Conservation (phyloP, 148 eudicot genomes). For the Dianthus caryophyllus region DNA sequence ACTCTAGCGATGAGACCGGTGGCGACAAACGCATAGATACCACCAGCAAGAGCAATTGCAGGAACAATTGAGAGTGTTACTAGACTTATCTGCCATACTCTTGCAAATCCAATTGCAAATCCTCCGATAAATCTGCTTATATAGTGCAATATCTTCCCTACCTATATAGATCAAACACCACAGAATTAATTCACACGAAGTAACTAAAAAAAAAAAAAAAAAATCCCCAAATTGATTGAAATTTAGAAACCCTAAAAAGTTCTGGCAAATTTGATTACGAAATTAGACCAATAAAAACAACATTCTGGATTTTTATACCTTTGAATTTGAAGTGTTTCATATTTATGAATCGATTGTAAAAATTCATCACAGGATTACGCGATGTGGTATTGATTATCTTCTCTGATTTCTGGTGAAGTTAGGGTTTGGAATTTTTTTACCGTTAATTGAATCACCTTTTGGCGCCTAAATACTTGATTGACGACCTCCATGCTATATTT, state of each 20-base stretch:
- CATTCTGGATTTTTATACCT: neutral
- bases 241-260: neutral
- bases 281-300: neutral
- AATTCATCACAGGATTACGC: neutral
- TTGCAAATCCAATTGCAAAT: slow-evolving; percentile 71
- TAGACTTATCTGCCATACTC: slow-evolving; percentile 95
- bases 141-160: slow-evolving; percentile 85
- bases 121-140: slow-evolving; percentile 82
- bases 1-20: slow-evolving; percentile 80
- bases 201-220: neutral
- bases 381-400: neutral
- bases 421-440: neutral
- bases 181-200: neutral
- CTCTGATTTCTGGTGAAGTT: neutral
- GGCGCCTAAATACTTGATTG: too few relatives aligned
- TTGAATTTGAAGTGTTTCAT: slow-evolving; percentile 2
- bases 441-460: too few relatives aligned
- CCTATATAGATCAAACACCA: slow-evolving; percentile 47
- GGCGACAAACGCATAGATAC: slow-evolving; percentile 79
- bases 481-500: too few relatives aligned
- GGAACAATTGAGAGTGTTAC: slow-evolving; percentile 93
- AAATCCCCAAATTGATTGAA: neutral
- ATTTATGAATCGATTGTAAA: neutral
- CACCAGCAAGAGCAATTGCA: slow-evolving; percentile 84
- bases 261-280: too few relatives aligned